These are phyloP conservation scores for Bonia amplexicaulis DNA, from an alignment of 176 grass and related monocot genomes.

Conservation along the genomic window DNA sequence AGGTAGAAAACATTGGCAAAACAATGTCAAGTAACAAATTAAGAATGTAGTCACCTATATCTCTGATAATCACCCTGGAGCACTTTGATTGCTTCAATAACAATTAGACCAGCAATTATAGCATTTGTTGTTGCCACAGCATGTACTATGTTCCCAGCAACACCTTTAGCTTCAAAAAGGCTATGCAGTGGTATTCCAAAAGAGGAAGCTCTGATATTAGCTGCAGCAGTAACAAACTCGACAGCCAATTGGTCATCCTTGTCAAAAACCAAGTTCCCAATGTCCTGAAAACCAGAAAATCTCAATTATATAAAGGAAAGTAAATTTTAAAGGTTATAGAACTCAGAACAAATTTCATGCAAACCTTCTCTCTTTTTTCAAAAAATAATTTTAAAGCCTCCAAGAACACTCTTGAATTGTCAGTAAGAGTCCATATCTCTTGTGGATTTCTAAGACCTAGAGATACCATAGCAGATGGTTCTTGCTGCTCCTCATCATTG, in stretches of 20 bases:
- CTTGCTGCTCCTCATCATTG: conserved; percentile 31
- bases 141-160: conserved; percentile 99
- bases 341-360: background rate
- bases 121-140: conserved; percentile 99
- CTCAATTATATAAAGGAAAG: background rate
- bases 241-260: conserved; percentile 97
- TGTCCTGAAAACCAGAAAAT: conserved; percentile 52
- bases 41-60: conserved; percentile 50
- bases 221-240: conserved; percentile 89
- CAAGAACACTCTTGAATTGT: conserved; percentile 89
- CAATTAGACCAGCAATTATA: conserved; percentile 93
- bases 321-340: background rate
- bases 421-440: conserved; percentile 83
- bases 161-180: conserved; percentile 96
- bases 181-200: conserved; percentile 94
- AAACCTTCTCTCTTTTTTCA: conserved; percentile 78
- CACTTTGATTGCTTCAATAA: conserved; percentile 96
- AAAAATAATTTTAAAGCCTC: conserved; percentile 84
- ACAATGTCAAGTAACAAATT: background rate
- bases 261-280: conserved; percentile 85
- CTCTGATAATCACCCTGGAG: conserved; percentile 67
- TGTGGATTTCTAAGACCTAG: conserved; percentile 82
- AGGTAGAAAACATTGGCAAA: background rate
- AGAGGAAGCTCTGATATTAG: conserved; percentile 94
- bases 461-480: conserved; percentile 63